Evolutionary conservation across 2,329 filamentous ascomycete species (phyloP), one percentile per base, ranked within the genome.

Genomic region (Fusarium irregulare): DNA sequence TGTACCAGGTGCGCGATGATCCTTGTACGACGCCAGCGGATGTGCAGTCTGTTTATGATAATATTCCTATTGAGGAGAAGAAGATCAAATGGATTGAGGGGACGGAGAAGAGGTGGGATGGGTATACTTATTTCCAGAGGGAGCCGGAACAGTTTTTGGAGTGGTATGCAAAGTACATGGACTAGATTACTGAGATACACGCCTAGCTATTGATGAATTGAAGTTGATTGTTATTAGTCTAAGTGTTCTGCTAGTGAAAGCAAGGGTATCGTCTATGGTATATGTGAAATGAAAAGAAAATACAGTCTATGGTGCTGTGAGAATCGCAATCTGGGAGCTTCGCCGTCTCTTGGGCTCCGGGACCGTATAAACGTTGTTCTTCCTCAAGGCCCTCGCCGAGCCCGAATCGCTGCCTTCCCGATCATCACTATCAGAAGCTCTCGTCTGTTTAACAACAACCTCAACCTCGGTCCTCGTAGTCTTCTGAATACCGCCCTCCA

Each of bases 381-480:
- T 73, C 32, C 67, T 73, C 2, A 76, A 28, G 2, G 73, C 69
- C 3, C 62, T 13, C 13, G 67, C 75, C 3, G 74, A 76, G 11
- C 64, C 72, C 3, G 66, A 62, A 34, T 76, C 74, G 49, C 74
- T 76, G 6, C 30, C 51, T 30, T 75, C 72, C 7, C 55, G 62
- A 12, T 76, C 70, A 16, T 75, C 73, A 14, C 68, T 65, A 11
- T 71, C 71, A 2, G 69, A 70, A 4, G 58, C 51, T 12, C 62
- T 58, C 2, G 12, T 28, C 12, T 65, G 63, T n/a, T 75, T 76
- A 13, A 76, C 62, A 1, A 70, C 47, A 1, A 76, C 69, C 9
- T 76, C 73, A 4, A 76, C 69, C 8, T 76, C 74, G 0, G 67
- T 76, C 6, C 71, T 70, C 9, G 71, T 75, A 7, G 74, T 76